Percentiles rank a stretch among this genome's conserved stretches.
Evolutionary conservation across 495 filamentous ascomycete species (phyloP).

Genomic region (Xylaria castorea): DNA sequence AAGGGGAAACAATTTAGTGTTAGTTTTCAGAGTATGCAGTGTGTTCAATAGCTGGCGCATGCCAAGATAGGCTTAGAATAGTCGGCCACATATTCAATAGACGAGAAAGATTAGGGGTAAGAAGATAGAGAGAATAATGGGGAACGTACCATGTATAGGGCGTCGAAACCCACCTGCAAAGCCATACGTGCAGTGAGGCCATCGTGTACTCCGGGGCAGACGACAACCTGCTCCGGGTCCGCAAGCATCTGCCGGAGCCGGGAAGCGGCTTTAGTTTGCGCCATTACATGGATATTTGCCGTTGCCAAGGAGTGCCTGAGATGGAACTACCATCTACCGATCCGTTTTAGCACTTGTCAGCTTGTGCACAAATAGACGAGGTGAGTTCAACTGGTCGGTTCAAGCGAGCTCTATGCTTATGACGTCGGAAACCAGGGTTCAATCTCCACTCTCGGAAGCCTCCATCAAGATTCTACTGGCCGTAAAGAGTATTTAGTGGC

Average conservation of each 20-base stretch:
- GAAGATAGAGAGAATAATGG: background rate
- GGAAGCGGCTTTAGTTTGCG: conserved; percentile 40
- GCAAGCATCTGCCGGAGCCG: conserved; percentile 49
- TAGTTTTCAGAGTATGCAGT: background rate
- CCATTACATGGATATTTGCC: conserved; percentile 17
- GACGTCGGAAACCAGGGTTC: background rate
- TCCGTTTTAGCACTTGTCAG: background rate
- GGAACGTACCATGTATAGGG: conserved; percentile 67
- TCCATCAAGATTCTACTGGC: background rate
- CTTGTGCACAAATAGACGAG: too few species aligned
- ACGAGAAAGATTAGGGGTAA: background rate
- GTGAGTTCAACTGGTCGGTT: background rate
- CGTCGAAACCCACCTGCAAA: conserved; percentile 65
- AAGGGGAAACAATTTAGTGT: background rate
- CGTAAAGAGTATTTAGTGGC: background rate
- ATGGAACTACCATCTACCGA: background rate
- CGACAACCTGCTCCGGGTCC: conserved; percentile 49
- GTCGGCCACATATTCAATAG: background rate
- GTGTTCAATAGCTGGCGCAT: conserved; percentile 12
- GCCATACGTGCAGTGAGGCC: conserved; percentile 71
- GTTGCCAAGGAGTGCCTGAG: background rate
- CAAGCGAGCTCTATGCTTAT: background rate
- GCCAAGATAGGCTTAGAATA: background rate
- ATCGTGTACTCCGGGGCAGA: conserved; percentile 76
- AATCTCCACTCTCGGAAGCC: conserved; percentile 5